Percentiles rank a stretch among this genome's conserved stretches.
phyloP scores from a whole-genome alignment of 1,139 yeast genomes.

The Suhomyces bokatorum region DNA sequence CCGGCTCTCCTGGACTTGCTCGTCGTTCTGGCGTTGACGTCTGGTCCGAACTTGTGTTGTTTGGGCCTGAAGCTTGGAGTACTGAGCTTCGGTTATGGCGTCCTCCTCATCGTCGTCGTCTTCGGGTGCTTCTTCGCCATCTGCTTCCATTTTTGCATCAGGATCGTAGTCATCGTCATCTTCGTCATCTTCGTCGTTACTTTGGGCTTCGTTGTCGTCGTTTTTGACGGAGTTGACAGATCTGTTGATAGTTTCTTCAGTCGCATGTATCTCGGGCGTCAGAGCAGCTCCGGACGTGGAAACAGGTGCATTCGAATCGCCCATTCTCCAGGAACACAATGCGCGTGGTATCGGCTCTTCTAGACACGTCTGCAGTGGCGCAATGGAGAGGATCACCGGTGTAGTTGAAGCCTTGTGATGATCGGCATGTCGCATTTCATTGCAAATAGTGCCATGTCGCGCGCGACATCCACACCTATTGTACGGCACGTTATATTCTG shows the following conservation, averaged over 20 bases:
- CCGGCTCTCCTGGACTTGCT: constrained; percentile 10
- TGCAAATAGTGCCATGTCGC: neutral
- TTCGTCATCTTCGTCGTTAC: constrained; percentile 30
- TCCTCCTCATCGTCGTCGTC: constrained; percentile 24
- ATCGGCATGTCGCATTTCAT: neutral
- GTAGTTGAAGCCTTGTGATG: neutral
- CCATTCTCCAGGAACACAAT: neutral
- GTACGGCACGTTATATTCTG: constrained; percentile 3
- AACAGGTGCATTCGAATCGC: neutral
- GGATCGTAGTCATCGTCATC: constrained; percentile 68
- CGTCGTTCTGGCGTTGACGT: constrained; percentile 31
- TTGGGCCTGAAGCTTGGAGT: constrained; percentile 33
- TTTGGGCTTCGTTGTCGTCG: constrained; percentile 1
- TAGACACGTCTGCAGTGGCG: no score
- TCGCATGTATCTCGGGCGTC: neutral
- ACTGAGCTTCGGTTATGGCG: constrained; percentile 33
- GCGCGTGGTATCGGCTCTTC: neutral
- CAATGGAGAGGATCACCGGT: neutral
- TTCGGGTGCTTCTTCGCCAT: constrained; percentile 22
- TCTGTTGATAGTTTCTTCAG: neutral
- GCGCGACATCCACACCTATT: neutral
- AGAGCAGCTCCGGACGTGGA: neutral
- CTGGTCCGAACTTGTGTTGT: constrained; percentile 42
- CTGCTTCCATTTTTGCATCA: constrained; percentile 43
- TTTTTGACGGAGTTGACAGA: neutral